Base-by-base conservation (phyloP, 2,329 filamentous ascomycete species). In the Hypoxylon sp. region DNA sequence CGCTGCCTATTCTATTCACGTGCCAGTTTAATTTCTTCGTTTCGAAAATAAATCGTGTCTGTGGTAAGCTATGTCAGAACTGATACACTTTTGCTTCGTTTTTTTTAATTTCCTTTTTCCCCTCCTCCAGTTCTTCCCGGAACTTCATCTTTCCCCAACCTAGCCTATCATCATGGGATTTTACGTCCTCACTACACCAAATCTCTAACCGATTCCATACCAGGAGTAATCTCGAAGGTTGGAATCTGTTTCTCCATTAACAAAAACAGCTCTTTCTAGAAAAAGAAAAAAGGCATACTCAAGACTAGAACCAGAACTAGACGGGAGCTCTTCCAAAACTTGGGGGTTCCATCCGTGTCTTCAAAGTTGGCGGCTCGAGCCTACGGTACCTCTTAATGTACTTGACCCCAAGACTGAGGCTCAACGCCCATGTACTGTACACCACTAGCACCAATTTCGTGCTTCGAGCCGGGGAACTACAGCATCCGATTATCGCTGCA, bases 401-500 rank as follows among this genome's bases (percentile, higher is more conserved):
- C n/a, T n/a, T n/a, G n/a, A n/a, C n/a, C n/a, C n/a, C n/a, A n/a
- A n/a, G n/a, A 5, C 21, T 25, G 21, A 25, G 21, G 21, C 21
- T 25, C 6, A 25, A 25, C 21, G 9, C 21, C 21, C 6, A 25
- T 25, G 21, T 5, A 25, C n/a, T n/a, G n/a, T n/a, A n/a, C n/a
- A n/a, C n/a, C n/a, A n/a, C n/a, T n/a, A n/a, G n/a, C n/a, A n/a
- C 38, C 32, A 20, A 51, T 45, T 35, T 34, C 40, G 43, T 21
- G 31, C 32, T 27, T 29, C 40, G 27, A 46, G 23, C 36, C 42
- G 48, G 44, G 36, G 41, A 37, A 26, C 36, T 36, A 50, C 49
- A 51, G 46, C 51, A 51, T 56, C 56, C 56, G 45, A 49, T 56
- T 51, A 42, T 57, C 56, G 56, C 56, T 51, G 17, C 42, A 26